A percentile compares a stretch with the other conserved stretches of the same genome.
These are phyloP conservation scores for Aureobasidium sp. DNA, from an alignment of 2,329 filamentous ascomycete species.

Conservation along the genomic window DNA sequence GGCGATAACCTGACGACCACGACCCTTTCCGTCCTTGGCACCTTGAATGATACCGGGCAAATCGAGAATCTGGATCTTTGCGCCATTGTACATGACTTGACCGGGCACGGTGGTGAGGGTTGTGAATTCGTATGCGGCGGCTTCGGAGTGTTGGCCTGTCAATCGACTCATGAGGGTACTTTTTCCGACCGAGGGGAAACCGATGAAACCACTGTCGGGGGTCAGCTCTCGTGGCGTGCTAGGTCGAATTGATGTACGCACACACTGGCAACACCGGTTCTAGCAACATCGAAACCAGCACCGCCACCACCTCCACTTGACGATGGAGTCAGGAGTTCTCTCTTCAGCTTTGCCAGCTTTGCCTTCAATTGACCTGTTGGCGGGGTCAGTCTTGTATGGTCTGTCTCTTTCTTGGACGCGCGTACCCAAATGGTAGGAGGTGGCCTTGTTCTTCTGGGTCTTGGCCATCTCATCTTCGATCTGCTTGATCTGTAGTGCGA, in stretches of 20 bases:
- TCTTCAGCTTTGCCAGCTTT: slow-evolving; percentile 95
- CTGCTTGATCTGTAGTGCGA: slow-evolving; percentile 69
- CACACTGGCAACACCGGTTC: slow-evolving; percentile 93
- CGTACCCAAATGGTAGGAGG: slow-evolving; percentile 76
- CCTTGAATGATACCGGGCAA: slow-evolving; percentile 97
- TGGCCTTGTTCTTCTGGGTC: slow-evolving; percentile 97
- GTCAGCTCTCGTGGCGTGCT: background rate
- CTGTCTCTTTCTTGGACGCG: slow-evolving; percentile 2
- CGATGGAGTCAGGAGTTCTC: slow-evolving; percentile 81
- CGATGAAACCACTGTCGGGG: slow-evolving; percentile 65
- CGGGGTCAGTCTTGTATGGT: background rate
- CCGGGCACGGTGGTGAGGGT: slow-evolving; percentile 95
- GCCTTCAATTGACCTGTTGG: slow-evolving; percentile 74
- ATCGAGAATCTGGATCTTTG: slow-evolving; percentile 94
- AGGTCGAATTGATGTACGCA: slow-evolving; percentile 29
- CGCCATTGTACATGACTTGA: slow-evolving; percentile 92
- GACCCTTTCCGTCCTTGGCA: slow-evolving; percentile 87
- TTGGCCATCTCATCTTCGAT: slow-evolving; percentile 96
- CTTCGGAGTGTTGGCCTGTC: slow-evolving; percentile 95
- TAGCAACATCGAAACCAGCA: slow-evolving; percentile 90
- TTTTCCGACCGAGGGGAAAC: slow-evolving; percentile 96
- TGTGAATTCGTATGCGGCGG: slow-evolving; percentile 96
- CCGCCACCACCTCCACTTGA: slow-evolving; percentile 75
- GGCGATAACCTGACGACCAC: slow-evolving; percentile 94
- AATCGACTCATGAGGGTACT: slow-evolving; percentile 93